A percentile compares a stretch with the other conserved stretches of the same genome.
Conservation (phyloP, 331 rosid genomes). For the Ulmus americana region DNA sequence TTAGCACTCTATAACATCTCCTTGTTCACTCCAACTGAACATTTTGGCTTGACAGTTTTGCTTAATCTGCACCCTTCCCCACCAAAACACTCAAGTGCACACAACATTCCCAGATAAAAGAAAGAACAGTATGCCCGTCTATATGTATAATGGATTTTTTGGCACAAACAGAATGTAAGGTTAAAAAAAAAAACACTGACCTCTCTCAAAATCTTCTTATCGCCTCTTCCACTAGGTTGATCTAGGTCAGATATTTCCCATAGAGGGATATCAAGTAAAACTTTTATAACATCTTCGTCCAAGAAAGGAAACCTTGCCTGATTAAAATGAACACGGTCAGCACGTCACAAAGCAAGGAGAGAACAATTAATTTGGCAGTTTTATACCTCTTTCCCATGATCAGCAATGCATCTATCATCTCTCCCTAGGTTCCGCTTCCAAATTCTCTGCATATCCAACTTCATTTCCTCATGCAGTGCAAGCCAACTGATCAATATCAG, state of each 20-base stretch:
- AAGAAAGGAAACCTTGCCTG: conserved; percentile 94
- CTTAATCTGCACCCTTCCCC: too few relatives aligned
- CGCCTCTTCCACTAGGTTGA: conserved; percentile 83
- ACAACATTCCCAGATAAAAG: too few relatives aligned
- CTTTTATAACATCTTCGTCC: conserved; percentile 82
- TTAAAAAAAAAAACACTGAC: conserved; percentile 35
- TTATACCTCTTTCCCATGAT: conserved; percentile 84
- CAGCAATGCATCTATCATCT: conserved; percentile 94
- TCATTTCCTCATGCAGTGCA: conserved; percentile 83
- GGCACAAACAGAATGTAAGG: conserved; percentile 9
- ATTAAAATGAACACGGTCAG: conserved; percentile 11
- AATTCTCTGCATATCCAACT: conserved; percentile 88
- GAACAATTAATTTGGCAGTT: not conserved
- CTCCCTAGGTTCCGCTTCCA: conserved; percentile 98
- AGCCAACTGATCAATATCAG: conserved; percentile 59
- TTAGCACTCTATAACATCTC: too few relatives aligned
- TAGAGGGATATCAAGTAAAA: conserved; percentile 59
- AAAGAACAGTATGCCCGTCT: too few relatives aligned
- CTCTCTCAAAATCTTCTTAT: conserved; percentile 85
- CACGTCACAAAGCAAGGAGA: conserved; percentile 11
- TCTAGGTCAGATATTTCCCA: conserved; percentile 90
- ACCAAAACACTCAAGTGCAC: too few relatives aligned
- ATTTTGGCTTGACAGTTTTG: too few relatives aligned
- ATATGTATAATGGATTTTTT: not conserved
- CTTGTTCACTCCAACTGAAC: too few relatives aligned